Conservation (phyloP, 2,329 filamentous ascomycete genomes). For the Sporothrix protearum region DNA sequence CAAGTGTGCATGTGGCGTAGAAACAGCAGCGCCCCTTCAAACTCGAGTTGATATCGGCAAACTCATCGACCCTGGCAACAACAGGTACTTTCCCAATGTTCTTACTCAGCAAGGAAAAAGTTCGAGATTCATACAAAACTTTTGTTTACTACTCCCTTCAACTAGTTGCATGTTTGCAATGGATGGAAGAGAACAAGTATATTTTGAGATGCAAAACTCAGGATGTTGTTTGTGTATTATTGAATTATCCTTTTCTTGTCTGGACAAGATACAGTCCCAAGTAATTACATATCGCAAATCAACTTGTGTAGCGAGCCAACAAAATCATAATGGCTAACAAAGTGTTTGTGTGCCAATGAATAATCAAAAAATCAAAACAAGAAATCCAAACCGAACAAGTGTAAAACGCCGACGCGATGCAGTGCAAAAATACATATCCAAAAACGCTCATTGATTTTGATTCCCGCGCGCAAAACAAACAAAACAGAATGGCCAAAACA, state of each 20-base stretch:
- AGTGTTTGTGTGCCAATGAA: constrained; percentile 11
- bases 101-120: neutral
- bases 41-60: no score
- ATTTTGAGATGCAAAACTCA: neutral
- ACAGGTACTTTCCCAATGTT: neutral
- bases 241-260: neutral
- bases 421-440: constrained; percentile 13
- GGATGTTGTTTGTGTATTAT: constrained; percentile 6
- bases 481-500: constrained; percentile 17
- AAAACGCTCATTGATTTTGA: constrained; percentile 19
- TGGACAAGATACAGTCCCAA: neutral
- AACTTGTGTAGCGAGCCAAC: neutral
- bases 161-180: neutral
- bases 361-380: neutral
- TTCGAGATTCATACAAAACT: neutral
- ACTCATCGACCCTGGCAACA: no score
- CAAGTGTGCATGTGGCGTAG: no score
- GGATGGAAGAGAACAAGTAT: neutral
- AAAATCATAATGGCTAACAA: neutral
- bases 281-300: neutral
- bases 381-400: constrained; percentile 12
- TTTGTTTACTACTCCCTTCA: neutral
- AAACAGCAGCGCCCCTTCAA: neutral
- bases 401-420: constrained; percentile 27
- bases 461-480: neutral